A percentile compares a stretch with the other conserved stretches of the same genome.
Conservation (phyloP, 805 yeast genomes). For the Wickerhamomyces canadensis region DNA sequence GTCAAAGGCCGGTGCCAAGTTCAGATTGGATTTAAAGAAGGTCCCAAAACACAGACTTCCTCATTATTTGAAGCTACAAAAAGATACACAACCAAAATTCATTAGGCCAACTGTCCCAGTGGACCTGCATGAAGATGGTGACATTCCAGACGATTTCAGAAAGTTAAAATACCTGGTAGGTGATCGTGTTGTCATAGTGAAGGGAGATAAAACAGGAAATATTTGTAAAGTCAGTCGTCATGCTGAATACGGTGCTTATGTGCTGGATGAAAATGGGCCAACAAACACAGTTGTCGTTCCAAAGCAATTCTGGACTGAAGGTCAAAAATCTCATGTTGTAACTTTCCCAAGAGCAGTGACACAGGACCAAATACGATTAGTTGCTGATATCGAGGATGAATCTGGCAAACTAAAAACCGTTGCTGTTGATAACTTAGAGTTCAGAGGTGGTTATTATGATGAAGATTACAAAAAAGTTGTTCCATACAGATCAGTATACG, state of each 20-base stretch:
- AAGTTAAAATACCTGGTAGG: constrained; percentile 66
- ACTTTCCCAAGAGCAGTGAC: constrained; percentile 63
- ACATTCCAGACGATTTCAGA: constrained; percentile 37
- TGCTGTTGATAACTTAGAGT: constrained; percentile 70
- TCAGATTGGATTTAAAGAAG: constrained; percentile 26
- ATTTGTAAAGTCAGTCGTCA: constrained; percentile 62
- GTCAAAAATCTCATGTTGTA: constrained; percentile 65
- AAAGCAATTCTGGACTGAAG: constrained; percentile 62
- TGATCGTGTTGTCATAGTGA: constrained; percentile 67
- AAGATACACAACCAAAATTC: constrained; percentile 31
- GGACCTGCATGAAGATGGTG: constrained; percentile 26
- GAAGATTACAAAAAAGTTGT: constrained; percentile 63
- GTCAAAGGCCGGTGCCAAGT: constrained; percentile 33
- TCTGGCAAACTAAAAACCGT: constrained; percentile 58
- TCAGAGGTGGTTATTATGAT: constrained; percentile 69
- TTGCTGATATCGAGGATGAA: constrained; percentile 69
- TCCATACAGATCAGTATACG: constrained; percentile 73
- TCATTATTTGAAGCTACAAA: constrained; percentile 25
- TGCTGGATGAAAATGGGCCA: constrained; percentile 64
- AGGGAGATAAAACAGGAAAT: constrained; percentile 71
- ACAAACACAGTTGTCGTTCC: constrained; percentile 63
- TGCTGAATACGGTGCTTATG: constrained; percentile 54
- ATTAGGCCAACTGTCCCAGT: constrained; percentile 28
- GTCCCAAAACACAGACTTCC: constrained; percentile 27
- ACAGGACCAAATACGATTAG: constrained; percentile 59